Conservation (phyloP, 352 stramenopile genomes). For the Phytophthora crassamura region DNA sequence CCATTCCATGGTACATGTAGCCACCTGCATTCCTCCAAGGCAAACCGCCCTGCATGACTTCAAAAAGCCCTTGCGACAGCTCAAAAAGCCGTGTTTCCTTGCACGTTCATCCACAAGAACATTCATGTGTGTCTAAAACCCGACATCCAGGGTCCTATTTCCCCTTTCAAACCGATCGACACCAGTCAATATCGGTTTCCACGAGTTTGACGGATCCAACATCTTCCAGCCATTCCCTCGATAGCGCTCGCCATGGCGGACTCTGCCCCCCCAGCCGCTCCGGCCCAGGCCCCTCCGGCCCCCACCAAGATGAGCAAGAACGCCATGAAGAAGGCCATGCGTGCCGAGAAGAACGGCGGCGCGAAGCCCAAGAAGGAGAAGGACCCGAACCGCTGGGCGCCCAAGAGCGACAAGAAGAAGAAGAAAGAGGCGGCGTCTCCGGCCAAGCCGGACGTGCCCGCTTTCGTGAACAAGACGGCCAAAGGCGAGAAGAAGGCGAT, state of each 20-base stretch:
- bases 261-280: background rate
- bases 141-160: background rate
- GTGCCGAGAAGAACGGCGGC: slow-evolving; percentile 82
- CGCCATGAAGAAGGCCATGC: slow-evolving; percentile 94
- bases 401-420: slow-evolving; percentile 90
- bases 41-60: background rate
- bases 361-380: slow-evolving; percentile 95
- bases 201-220: background rate
- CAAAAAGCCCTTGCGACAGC: background rate
- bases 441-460: slow-evolving; percentile 24
- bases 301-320: slow-evolving; percentile 95
- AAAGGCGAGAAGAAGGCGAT: slow-evolving; percentile 97
- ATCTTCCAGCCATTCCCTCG: slow-evolving; percentile 31
- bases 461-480: slow-evolving; percentile 94
- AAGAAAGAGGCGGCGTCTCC: slow-evolving; percentile 70
- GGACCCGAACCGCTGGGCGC: slow-evolving; percentile 92
- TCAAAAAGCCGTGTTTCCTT: background rate
- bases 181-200: slow-evolving; percentile 2
- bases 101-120: slow-evolving; percentile 12
- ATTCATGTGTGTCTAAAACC: background rate
- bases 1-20: background rate
- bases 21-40: background rate
- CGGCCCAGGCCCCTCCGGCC: slow-evolving; percentile 21
- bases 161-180: background rate
- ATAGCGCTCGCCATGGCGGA: slow-evolving; percentile 23